A percentile compares a stretch with the other conserved stretches of the same genome.
phyloP scores from a whole-genome alignment of 371 early-diverging fungal genomes.

The Apophysomyces trapeziformis region DNA sequence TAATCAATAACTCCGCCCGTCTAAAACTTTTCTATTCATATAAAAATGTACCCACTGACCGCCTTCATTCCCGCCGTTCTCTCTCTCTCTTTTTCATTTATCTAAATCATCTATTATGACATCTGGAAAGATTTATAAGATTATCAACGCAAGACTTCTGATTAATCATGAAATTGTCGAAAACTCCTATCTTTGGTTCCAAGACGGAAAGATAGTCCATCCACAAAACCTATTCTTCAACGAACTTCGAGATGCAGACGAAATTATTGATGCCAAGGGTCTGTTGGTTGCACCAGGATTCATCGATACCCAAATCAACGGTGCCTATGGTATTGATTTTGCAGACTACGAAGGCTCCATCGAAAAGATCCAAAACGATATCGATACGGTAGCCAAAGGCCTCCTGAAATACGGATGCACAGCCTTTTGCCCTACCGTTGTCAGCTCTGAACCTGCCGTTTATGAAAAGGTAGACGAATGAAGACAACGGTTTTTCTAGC shows the following conservation, averaged over 20 bases:
- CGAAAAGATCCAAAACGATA: slow-evolving; percentile 49
- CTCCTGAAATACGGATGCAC: slow-evolving; percentile 78
- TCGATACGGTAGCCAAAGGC: slow-evolving; percentile 69
- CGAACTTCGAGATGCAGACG: slow-evolving; percentile 61
- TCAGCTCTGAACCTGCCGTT: slow-evolving; percentile 72
- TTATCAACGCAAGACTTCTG: slow-evolving; percentile 75
- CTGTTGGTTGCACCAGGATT: slow-evolving; percentile 75
- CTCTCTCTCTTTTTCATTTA: too few species aligned
- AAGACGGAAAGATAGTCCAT: slow-evolving; percentile 75
- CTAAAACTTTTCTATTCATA: too few species aligned
- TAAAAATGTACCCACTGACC: too few species aligned
- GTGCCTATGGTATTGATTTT: slow-evolving; percentile 82
- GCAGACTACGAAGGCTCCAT: slow-evolving; percentile 53
- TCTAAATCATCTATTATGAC: not conserved
- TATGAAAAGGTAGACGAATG: slow-evolving; percentile 61
- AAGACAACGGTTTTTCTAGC: too few species aligned
- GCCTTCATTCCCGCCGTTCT: too few species aligned
- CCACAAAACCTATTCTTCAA: slow-evolving; percentile 70
- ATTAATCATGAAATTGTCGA: slow-evolving; percentile 69
- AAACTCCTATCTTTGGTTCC: slow-evolving; percentile 72
- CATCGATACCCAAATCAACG: slow-evolving; percentile 82
- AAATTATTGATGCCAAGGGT: slow-evolving; percentile 72
- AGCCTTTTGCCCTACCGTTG: slow-evolving; percentile 80
- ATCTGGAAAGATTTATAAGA: slow-evolving; percentile 63
- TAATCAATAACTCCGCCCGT: too few species aligned